These are phyloP conservation scores for Cunninghamia lanceolata DNA, from an alignment of 75 land plant species.

Conservation along the genomic window DNA sequence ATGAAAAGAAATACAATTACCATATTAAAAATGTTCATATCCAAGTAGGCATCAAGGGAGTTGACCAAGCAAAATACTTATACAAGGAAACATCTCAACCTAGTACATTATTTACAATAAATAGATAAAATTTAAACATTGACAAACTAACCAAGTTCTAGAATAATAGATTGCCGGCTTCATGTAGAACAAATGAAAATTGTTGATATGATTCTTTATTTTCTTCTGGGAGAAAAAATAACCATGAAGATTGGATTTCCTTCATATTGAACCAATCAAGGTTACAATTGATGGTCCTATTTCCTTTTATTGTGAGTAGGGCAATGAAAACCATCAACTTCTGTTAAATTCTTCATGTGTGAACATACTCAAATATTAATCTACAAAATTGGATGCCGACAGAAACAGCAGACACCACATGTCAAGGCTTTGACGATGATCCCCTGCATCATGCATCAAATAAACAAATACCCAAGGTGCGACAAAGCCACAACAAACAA, in stretches of 20 bases:
- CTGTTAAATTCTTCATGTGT: background rate
- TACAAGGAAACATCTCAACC: background rate
- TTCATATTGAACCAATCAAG: background rate
- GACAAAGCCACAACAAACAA: background rate
- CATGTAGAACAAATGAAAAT: background rate
- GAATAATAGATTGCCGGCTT: background rate
- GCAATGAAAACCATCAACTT: background rate
- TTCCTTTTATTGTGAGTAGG: background rate
- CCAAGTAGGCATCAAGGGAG: background rate
- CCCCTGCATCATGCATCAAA: constrained; percentile 3
- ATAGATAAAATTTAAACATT: background rate
- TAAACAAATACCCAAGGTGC: background rate
- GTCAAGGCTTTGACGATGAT: constrained; percentile 2
- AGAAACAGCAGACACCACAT: background rate
- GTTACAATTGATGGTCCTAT: background rate
- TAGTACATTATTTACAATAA: background rate
- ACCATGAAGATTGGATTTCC: background rate
- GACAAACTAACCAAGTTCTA: background rate
- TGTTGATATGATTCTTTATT: background rate
- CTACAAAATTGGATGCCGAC: constrained; percentile 2
- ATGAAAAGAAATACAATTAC: background rate
- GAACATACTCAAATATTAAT: background rate
- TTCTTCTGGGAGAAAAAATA: background rate
- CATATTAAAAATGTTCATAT: background rate
- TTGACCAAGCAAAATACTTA: background rate